Evolutionary conservation across 345 rosid genomes (phyloP).

Genomic region (Gossypioides kirkii): DNA sequence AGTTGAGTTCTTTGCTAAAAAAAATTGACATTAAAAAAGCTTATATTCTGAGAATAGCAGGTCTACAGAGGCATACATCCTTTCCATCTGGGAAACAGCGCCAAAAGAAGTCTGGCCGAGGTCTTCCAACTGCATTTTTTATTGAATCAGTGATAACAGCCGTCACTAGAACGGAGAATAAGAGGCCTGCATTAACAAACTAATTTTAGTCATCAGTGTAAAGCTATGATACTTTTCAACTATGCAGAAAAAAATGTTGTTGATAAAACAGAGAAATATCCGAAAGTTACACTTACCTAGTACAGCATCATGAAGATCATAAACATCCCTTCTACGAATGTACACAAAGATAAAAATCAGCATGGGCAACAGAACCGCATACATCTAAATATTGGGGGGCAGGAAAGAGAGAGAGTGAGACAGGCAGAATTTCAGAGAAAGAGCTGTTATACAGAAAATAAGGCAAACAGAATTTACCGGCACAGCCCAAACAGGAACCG

Average conservation of each 20-base stretch:
- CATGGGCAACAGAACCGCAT: slow-evolving; percentile 58
- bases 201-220: slow-evolving; percentile 2
- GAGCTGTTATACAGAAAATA: neutral
- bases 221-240: slow-evolving; percentile 1
- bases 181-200: slow-evolving; percentile 50
- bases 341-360: slow-evolving; percentile 53
- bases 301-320: slow-evolving; percentile 86
- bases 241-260: neutral
- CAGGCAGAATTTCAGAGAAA: neutral
- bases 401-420: neutral
- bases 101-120: slow-evolving; percentile 97
- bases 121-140: slow-evolving; percentile 77
- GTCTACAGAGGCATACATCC: slow-evolving; percentile 43
- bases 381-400: slow-evolving; percentile 34
- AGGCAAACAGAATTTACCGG: slow-evolving; percentile 42
- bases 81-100: slow-evolving; percentile 95
- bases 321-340: slow-evolving; percentile 61
- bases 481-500: slow-evolving; percentile 77
- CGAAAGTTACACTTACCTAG: slow-evolving; percentile 42
- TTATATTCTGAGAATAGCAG: slow-evolving; percentile 7
- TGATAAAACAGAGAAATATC: slow-evolving; percentile 1
- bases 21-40: neutral
- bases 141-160: slow-evolving; percentile 72
- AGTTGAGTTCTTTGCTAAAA: slow-evolving; percentile 10
- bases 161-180: slow-evolving; percentile 61